phyloP scores from a whole-genome alignment of 305 asterid species.

The Rubia balearica region DNA sequence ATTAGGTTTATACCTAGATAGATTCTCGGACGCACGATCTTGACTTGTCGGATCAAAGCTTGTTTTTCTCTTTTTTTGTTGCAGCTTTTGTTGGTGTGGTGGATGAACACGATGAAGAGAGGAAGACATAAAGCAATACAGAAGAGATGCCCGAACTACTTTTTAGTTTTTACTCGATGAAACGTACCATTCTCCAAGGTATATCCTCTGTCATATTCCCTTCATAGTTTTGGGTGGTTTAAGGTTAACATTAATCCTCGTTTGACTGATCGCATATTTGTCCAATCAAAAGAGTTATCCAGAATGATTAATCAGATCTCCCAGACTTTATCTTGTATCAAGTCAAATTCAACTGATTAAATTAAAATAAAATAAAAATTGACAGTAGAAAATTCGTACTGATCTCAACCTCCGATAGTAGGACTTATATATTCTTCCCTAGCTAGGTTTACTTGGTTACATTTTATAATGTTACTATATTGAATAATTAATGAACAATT shows the following conservation, averaged over 20 bases:
- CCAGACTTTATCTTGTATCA: too few relatives aligned
- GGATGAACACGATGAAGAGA: background rate
- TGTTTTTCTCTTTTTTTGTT: background rate
- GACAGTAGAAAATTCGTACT: too few relatives aligned
- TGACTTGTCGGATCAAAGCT: slow-evolving; percentile 13
- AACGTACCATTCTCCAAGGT: slow-evolving; percentile 5
- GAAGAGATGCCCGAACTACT: slow-evolving; percentile 10
- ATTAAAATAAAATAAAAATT: too few relatives aligned
- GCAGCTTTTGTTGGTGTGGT: background rate
- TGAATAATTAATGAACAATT: too few relatives aligned
- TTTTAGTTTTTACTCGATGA: slow-evolving; percentile 10
- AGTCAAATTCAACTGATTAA: background rate
- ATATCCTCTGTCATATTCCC: slow-evolving; percentile 21
- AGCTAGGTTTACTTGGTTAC: too few relatives aligned
- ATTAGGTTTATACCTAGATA: slow-evolving; percentile 7
- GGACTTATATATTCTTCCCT: too few relatives aligned
- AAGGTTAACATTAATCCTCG: background rate
- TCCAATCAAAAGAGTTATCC: slow-evolving; percentile 3
- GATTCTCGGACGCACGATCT: slow-evolving; percentile 25
- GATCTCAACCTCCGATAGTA: too few relatives aligned
- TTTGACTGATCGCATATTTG: background rate
- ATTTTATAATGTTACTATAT: too few relatives aligned
- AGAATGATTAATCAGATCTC: background rate
- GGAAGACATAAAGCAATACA: slow-evolving; percentile 9
- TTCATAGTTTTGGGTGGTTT: background rate